Evolutionary conservation across 163 green algal genomes (phyloP).

Genomic region (Coccomyxa subellipsoidea): DNA sequence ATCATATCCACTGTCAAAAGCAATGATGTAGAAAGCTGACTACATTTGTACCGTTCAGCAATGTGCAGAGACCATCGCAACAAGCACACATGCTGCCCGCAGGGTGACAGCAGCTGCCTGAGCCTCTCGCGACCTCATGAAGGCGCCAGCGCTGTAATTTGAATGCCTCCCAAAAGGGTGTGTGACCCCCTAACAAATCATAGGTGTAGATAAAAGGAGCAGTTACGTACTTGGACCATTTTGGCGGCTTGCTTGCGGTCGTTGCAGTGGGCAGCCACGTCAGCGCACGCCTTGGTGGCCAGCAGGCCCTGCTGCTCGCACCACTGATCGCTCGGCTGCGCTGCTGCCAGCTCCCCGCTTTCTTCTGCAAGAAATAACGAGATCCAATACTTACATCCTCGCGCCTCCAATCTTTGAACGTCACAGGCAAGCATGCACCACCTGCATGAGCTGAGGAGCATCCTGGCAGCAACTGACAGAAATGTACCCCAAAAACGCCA

Average conservation of each 20-base stretch:
- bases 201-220: background rate
- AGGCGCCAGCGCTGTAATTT: no score
- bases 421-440: background rate
- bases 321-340: background rate
- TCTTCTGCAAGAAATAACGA: no score
- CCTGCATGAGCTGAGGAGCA: background rate
- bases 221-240: conserved; percentile 26
- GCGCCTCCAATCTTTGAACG: background rate
- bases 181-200: background rate
- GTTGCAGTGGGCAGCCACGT: conserved; percentile 60
- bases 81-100: background rate
- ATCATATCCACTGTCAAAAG: no score
- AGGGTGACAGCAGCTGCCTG: no score
- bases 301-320: conserved; percentile 19
- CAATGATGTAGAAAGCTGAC: background rate
- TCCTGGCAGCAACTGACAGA: background rate
- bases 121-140: no score
- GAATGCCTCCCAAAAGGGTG: no score
- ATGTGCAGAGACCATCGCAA: background rate
- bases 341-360: background rate
- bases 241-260: conserved; percentile 68
- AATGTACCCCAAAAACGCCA: background rate
- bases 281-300: conserved; percentile 23
- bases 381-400: no score
- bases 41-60: background rate